phyloP scores from a whole-genome alignment of 805 yeast genomes.

The Candida sonorensis region DNA sequence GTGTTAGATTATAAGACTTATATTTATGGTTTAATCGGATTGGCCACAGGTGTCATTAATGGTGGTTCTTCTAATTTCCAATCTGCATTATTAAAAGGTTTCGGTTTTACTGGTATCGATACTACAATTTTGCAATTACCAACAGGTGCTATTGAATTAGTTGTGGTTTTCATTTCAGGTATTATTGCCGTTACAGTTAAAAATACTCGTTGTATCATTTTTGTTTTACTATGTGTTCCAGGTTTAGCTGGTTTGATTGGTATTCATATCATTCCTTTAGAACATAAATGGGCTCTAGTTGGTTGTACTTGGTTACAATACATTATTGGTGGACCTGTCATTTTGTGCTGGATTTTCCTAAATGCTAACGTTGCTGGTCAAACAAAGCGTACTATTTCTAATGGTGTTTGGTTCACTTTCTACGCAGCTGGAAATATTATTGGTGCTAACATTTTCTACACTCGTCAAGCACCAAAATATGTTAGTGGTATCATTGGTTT shows the following conservation, averaged over 20 bases:
- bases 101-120: constrained; percentile 18
- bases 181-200: constrained; percentile 11
- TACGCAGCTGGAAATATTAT: constrained; percentile 50
- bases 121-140: constrained; percentile 22
- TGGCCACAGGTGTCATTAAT: constrained; percentile 41
- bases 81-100: constrained; percentile 35
- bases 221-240: constrained; percentile 12
- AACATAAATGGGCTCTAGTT: constrained; percentile 12
- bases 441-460: constrained; percentile 57
- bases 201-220: constrained; percentile 11
- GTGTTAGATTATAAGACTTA: constrained; percentile 29
- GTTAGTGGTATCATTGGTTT: constrained; percentile 49
- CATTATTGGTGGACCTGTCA: constrained; percentile 8
- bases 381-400: constrained; percentile 46
- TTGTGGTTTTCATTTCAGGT: constrained; percentile 15
- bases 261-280: constrained; percentile 10
- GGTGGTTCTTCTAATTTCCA: constrained; percentile 48
- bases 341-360: constrained; percentile 10
- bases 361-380: constrained; percentile 53
- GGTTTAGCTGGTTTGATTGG: constrained; percentile 19
- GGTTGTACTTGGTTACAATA: constrained; percentile 9
- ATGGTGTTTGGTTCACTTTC: constrained; percentile 46
- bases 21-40: constrained; percentile 23
- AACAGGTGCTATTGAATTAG: constrained; percentile 23
- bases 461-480: constrained; percentile 42